These are phyloP conservation scores for Seminavis robusta DNA, from an alignment of 108 stramenopile species.

Conservation along the genomic window DNA sequence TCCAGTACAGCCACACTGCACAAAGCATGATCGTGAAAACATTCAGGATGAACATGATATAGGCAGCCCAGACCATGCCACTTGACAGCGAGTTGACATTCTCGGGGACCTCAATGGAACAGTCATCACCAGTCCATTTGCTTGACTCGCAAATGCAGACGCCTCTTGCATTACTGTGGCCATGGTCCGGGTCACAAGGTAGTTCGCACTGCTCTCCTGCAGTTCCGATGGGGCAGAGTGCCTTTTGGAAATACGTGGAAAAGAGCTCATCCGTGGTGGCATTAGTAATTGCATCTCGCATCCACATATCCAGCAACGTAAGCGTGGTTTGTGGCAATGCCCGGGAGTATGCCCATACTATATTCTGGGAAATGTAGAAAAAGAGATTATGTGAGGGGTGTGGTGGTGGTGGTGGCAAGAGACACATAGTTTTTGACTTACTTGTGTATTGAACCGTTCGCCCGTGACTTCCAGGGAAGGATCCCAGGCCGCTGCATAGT, in stretches of 20 bases:
- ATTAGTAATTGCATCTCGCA: conserved; percentile 2
- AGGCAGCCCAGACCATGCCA: background rate
- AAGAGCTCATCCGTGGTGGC: conserved; percentile 9
- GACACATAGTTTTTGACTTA: no score
- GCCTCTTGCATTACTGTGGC: background rate
- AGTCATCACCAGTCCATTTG: no score
- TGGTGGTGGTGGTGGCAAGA: no score
- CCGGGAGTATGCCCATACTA: no score
- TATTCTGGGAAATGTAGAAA: no score
- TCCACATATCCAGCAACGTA: conserved; percentile 11
- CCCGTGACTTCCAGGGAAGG: conserved; percentile 1
- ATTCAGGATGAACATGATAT: conserved; percentile 3
- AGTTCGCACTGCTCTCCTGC: conserved; percentile 14
- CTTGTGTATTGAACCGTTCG: background rate
- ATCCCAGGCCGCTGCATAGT: background rate
- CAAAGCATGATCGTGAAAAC: background rate
- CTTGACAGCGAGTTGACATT: background rate
- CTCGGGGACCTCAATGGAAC: conserved; percentile 5
- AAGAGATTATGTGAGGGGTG: no score
- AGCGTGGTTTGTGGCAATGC: background rate
- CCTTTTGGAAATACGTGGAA: conserved; percentile 3
- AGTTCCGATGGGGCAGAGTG: conserved; percentile 15
- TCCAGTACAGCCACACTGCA: conserved; percentile 4
- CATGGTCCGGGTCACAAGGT: no score
- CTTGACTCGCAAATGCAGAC: conserved; percentile 7